phyloP scores from a whole-genome alignment of 176 grass and related monocot genomes.

The Lolium rigidum region DNA sequence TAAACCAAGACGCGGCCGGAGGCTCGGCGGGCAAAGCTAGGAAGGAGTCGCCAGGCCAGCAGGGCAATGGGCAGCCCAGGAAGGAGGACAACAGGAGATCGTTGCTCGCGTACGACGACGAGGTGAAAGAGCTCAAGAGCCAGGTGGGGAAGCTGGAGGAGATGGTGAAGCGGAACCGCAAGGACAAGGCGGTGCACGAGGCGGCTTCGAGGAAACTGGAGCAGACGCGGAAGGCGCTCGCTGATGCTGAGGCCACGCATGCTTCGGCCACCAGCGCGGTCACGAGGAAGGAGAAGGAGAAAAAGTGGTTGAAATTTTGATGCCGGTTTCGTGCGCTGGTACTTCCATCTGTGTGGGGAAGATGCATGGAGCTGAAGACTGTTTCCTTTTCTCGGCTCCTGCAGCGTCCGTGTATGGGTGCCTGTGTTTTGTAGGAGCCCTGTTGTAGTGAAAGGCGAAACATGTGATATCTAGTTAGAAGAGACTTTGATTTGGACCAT shows the following conservation, averaged over 20 bases:
- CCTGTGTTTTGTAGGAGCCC: not conserved
- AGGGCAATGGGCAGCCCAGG: conserved; percentile 38
- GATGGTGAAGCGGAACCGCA: conserved; percentile 81
- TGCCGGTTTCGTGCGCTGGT: not conserved
- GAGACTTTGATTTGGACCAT: not conserved
- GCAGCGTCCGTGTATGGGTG: not conserved
- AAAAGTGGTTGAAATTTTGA: conserved; percentile 98
- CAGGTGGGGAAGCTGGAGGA: conserved; percentile 73
- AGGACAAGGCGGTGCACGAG: conserved; percentile 76
- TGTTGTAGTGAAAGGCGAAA: not conserved
- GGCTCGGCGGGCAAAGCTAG: conserved; percentile 46
- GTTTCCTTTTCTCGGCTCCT: not conserved
- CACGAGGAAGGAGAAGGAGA: conserved; percentile 83
- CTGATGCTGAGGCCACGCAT: conserved; percentile 69
- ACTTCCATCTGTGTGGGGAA: not conserved
- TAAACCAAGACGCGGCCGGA: conserved; percentile 49
- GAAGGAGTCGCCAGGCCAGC: conserved; percentile 49
- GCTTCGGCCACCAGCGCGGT: conserved; percentile 62
- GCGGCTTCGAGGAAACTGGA: conserved; percentile 74
- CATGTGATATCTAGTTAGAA: not conserved
- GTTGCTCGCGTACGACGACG: conserved; percentile 72
- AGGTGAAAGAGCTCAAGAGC: conserved; percentile 73
- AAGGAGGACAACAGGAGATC: conserved; percentile 79
- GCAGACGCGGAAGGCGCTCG: conserved; percentile 63
- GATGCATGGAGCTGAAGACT: too few species aligned